These are phyloP conservation scores for Ogataea polymorpha DNA, from an alignment of 805 yeast species.

Conservation along the genomic window DNA sequence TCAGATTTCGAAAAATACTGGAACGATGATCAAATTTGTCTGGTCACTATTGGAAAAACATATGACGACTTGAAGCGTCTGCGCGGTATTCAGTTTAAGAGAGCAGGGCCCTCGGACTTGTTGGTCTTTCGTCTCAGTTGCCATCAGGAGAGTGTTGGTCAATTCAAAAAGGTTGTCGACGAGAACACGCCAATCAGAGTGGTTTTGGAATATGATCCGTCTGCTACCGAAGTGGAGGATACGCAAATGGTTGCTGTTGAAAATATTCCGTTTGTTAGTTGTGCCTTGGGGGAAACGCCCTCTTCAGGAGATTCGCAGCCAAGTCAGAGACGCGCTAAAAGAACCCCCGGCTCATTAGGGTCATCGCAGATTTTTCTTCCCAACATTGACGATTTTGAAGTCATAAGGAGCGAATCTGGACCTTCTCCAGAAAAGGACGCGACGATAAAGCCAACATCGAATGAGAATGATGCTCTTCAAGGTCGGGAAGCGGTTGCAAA, in stretches of 20 bases:
- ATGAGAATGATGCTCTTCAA: not conserved
- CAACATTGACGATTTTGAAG: conserved; percentile 15
- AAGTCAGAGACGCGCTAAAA: not conserved
- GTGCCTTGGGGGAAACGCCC: too few species aligned
- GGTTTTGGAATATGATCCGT: too few species aligned
- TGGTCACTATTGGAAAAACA: too few species aligned
- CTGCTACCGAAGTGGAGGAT: too few species aligned
- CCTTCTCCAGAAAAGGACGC: too few species aligned
- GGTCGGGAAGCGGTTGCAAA: not conserved
- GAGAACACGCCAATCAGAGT: not conserved
- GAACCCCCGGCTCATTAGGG: not conserved
- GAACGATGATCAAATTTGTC: not conserved
- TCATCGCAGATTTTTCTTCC: conserved; percentile 13
- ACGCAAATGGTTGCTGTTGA: too few species aligned
- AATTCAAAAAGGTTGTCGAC: not conserved
- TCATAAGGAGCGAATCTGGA: conserved; percentile 2
- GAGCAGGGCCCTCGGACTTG: not conserved
- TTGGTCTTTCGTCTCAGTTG: conserved; percentile 2
- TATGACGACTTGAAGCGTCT: not conserved
- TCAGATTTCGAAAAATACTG: conserved; percentile 1
- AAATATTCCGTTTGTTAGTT: too few species aligned
- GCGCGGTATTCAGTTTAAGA: not conserved
- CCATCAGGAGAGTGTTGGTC: not conserved
- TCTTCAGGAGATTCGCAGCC: not conserved
- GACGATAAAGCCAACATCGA: not conserved